Evolutionary conservation across 257 asterid species (phyloP).

Genomic region (Jacaranda copaia): DNA sequence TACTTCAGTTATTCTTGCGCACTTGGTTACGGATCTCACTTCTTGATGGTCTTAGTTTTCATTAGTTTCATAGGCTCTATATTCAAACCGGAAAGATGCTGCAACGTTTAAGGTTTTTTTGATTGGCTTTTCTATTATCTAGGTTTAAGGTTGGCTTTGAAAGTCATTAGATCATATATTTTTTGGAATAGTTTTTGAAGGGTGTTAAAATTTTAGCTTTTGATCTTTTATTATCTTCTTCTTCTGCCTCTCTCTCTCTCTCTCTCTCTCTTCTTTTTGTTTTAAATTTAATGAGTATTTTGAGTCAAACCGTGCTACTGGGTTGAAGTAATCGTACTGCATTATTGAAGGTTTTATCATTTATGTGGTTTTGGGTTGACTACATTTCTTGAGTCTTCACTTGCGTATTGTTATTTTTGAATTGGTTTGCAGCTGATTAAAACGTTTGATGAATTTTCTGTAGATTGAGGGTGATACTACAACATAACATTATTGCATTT

Average conservation of each 20-base stretch:
- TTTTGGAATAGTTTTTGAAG: background rate
- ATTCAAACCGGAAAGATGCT: slow-evolving; percentile 8
- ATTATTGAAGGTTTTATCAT: too few species aligned
- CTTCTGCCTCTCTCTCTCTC: too few species aligned
- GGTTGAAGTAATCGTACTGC: too few species aligned
- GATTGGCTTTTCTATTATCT: slow-evolving; percentile 22
- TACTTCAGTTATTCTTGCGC: background rate
- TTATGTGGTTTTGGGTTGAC: too few species aligned
- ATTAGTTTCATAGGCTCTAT: background rate
- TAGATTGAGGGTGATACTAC: slow-evolving; percentile 28
- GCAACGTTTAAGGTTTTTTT: slow-evolving; percentile 25
- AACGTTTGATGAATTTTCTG: background rate
- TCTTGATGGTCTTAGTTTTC: background rate
- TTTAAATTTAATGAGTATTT: too few species aligned
- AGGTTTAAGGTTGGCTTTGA: background rate
- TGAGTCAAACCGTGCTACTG: too few species aligned
- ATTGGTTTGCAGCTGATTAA: background rate
- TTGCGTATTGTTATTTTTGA: background rate
- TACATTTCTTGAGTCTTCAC: background rate
- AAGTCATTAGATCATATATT: slow-evolving; percentile 22
- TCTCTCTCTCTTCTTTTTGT: background rate
- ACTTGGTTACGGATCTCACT: slow-evolving; percentile 20
- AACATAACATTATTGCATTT: slow-evolving; percentile 14
- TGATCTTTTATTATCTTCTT: too few species aligned
- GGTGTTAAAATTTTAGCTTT: too few species aligned